Conservation (phyloP, 1,284 basidiomycete genomes). For the Cryptococcus floricola region DNA sequence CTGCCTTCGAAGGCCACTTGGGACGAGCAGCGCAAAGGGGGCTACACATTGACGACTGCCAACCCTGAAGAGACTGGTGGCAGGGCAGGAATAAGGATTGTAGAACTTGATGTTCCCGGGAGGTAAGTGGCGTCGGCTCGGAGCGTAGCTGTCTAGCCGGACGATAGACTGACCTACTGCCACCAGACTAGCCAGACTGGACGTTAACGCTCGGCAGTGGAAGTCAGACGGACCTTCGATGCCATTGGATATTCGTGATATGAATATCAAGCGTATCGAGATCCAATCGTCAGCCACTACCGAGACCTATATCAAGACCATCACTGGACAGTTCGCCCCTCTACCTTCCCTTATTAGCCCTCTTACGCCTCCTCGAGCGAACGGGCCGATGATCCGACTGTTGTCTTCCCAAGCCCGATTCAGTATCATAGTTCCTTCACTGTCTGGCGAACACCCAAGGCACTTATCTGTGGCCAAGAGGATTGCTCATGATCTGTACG, state of each 20-base stretch:
- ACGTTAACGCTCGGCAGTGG: conserved; percentile 41
- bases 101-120: conserved; percentile 46
- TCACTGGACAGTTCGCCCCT: neutral
- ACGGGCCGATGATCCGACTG: conserved; percentile 62
- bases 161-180: neutral
- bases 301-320: neutral
- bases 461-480: conserved; percentile 57
- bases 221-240: conserved; percentile 2
- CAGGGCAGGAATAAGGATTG: conserved; percentile 46
- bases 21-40: conserved; percentile 23
- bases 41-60: conserved; percentile 47
- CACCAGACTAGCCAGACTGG: conserved; percentile 31
- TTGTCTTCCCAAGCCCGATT: conserved; percentile 58
- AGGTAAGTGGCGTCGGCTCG: conserved; percentile 14
- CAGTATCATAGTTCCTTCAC: conserved; percentile 56
- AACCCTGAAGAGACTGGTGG: conserved; percentile 48
- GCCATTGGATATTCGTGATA: conserved; percentile 27
- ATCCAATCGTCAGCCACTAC: neutral
- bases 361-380: conserved; percentile 39
- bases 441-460: neutral
- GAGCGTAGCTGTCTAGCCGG: neutral
- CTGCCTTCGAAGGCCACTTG: conserved; percentile 15
- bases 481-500: conserved; percentile 62
- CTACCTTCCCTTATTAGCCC: neutral
- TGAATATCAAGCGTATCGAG: conserved; percentile 35